A percentile compares a stretch with the other conserved stretches of the same genome.
Evolutionary conservation across 129 eudicot species (phyloP).

Genomic region (Flaveria trinervia): DNA sequence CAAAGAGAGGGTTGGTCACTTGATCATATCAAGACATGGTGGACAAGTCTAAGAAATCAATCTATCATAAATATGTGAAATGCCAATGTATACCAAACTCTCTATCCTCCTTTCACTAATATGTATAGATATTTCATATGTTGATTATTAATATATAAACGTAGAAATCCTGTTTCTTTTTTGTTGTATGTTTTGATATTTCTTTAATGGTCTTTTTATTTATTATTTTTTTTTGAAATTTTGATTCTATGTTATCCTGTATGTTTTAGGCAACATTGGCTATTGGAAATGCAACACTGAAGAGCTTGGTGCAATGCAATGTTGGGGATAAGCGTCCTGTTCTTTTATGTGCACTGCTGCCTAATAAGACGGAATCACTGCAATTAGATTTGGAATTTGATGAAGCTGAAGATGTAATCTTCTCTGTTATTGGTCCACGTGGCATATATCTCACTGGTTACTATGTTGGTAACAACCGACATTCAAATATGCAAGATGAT

Average conservation of each 20-base stretch:
- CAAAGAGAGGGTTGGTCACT: neutral
- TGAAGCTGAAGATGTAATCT: constrained; percentile 69
- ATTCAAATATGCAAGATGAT: constrained; percentile 42
- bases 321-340: constrained; percentile 82
- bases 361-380: constrained; percentile 63
- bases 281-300: constrained; percentile 50
- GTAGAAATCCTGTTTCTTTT: neutral
- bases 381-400: constrained; percentile 88
- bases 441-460: constrained; percentile 79
- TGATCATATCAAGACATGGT: neutral
- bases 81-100: neutral
- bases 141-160: neutral
- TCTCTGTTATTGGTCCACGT: constrained; percentile 92
- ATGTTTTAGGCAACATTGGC: constrained; percentile 76
- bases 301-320: constrained; percentile 76
- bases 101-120: neutral
- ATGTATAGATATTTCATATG: neutral
- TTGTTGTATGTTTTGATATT: neutral
- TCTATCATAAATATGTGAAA: neutral
- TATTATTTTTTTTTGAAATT: neutral
- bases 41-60: neutral
- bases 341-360: constrained; percentile 73
- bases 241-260: neutral
- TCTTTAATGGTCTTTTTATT: neutral
- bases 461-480: constrained; percentile 46